Evolutionary conservation across 768 basidiomycete species (phyloP).

Genomic region (Suillus clintonianus): DNA sequence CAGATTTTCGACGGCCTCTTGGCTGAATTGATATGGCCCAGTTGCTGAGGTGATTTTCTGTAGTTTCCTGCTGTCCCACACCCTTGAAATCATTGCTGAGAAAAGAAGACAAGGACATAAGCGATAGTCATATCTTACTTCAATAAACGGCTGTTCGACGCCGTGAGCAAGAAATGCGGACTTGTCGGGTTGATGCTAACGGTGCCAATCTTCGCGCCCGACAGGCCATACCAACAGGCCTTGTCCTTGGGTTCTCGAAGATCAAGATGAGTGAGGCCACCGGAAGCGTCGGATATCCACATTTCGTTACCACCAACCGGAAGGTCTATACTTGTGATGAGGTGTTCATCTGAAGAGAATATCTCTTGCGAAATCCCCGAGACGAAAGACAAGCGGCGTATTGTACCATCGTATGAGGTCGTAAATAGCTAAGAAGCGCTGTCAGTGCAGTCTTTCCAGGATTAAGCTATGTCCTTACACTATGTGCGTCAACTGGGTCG

Average conservation of each 20-base stretch:
- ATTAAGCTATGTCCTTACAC: constrained; percentile 41
- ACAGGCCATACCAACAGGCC: constrained; percentile 62
- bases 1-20: constrained; percentile 50
- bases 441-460: not conserved
- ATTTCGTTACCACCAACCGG: constrained; percentile 70
- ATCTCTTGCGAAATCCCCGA: constrained; percentile 73
- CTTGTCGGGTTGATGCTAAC: constrained; percentile 77
- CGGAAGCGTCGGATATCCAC: constrained; percentile 79
- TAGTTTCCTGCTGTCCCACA: constrained; percentile 82
- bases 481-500: constrained; percentile 74
- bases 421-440: constrained; percentile 62
- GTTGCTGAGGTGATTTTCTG: constrained; percentile 33
- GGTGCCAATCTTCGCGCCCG: constrained; percentile 75
- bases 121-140: constrained; percentile 48
- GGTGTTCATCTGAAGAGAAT: constrained; percentile 53
- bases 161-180: constrained; percentile 67
- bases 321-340: constrained; percentile 75
- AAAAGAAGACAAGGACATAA: not conserved
- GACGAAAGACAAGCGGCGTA: constrained; percentile 72
- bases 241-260: constrained; percentile 61
- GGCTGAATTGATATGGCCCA: constrained; percentile 33
- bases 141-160: constrained; percentile 71
- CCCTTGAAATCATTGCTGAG: constrained; percentile 39
- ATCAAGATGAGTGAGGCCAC: constrained; percentile 77
- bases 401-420: constrained; percentile 78